Evolutionary conservation across 2,329 filamentous ascomycete species (phyloP).

Genomic region (Fusarium cyanostomum): DNA sequence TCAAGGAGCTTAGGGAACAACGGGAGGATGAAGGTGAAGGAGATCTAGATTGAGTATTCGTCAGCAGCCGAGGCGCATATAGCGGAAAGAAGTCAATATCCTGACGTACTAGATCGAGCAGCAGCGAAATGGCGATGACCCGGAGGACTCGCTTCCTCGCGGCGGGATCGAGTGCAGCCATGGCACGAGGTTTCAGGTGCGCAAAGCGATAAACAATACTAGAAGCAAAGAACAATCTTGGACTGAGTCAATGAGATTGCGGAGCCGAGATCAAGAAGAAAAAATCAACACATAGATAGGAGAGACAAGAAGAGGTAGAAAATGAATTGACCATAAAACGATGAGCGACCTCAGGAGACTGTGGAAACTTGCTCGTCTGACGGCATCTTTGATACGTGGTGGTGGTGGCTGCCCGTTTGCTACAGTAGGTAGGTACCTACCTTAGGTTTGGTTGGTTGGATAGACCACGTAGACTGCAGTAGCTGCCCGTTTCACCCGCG

Average conservation of each 20-base stretch:
- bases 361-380: conserved; percentile 37
- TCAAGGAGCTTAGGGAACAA: conserved; percentile 95
- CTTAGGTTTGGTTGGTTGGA: conserved; percentile 21
- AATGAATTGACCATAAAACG: conserved; percentile 6
- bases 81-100: background rate
- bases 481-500: conserved; percentile 14
- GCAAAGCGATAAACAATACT: conserved; percentile 3
- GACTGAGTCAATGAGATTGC: background rate
- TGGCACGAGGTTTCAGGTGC: conserved; percentile 35
- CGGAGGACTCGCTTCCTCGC: conserved; percentile 82
- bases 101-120: conserved; percentile 80
- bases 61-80: conserved; percentile 2
- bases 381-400: conserved; percentile 27
- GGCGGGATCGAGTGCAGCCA: conserved; percentile 60
- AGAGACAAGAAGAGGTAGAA: background rate
- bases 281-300: background rate
- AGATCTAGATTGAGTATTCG: conserved; percentile 70
- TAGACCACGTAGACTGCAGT: background rate
- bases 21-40: conserved; percentile 97
- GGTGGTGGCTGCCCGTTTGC: conserved; percentile 34
- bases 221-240: background rate
- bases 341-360: conserved; percentile 27
- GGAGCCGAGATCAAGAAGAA: background rate
- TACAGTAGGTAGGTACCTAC: too few species aligned
- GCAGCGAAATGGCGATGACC: conserved; percentile 87